Evolutionary conservation across 805 yeast genomes (phyloP), one percentile per base, ranked within the genome.

Genomic region (Pichia phayaonensis): DNA sequence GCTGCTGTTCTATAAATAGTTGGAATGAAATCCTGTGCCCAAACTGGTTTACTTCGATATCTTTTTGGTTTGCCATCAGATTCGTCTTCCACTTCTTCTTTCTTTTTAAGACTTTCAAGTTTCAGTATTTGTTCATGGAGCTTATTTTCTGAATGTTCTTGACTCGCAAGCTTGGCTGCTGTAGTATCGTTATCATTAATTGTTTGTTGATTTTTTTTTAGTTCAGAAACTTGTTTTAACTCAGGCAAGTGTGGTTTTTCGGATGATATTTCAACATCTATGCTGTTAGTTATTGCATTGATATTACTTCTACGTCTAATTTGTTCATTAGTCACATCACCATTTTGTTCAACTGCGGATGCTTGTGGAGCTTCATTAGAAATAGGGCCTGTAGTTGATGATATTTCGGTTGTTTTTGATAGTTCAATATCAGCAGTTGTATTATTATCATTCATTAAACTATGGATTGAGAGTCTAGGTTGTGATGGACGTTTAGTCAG

Each of bases 11-110:
- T 50, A 23, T 55, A 53, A 36, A 56, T 56, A 15, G 59, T 53
- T 16, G 84, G 83, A 44, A 74, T 67, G 82, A 85, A 87, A 59
- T 81, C 84, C 55, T 75, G 83, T 0, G 96, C 96, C 96, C 96
- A 90, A 6, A 80, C 72, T 5, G 96, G 96, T 4, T 86, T 86
- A 44, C 68, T 72, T 15, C 66, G 66, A 64, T 85, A 85, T 57
- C 86, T 69, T 49, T 66, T 76, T 2, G 94, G 90, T 65, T 83
- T 82, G 10, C 56, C 55, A 8, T 49, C 55, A 6, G 29, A 7
- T 15, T 46, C 53, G 46, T 36, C 40, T n/a, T 46, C 53, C 13
- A 48, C 26, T 8, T 50, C 51, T 20, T 56, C 55, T 42, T 57
- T 44, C 22, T 54, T 69, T 54, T 60, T 72, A 70, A 58, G 59